Evolutionary conservation across 441 rosid genomes (phyloP), one percentile per base, ranked within the genome.

Genomic region (Euphorbia schlechtendalii): DNA sequence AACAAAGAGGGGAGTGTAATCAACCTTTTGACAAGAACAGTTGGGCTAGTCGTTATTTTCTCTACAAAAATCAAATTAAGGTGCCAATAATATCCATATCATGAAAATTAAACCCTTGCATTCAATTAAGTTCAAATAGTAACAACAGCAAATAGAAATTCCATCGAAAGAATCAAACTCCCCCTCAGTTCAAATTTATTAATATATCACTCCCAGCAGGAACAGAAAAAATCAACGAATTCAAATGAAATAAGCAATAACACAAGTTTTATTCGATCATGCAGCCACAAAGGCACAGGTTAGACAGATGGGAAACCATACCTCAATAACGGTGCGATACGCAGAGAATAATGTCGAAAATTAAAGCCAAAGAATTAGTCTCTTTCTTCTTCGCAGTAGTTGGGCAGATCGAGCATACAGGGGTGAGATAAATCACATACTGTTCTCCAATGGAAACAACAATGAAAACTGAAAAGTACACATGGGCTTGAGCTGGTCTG

Each of bases 331-430:
- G 60, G 56, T 63, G 8, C 22, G 30, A 32, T 17, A 38, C 66
- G 63, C 59, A 63, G 59, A 10, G 14, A 59, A 65, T 28, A 45
- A 5, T 20, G 22, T 15, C 30, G 10, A 43, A 40, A 62, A 55
- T 34, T 64, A 61, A 57, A 7, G 36, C 32, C 22, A 56, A 20
- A 45, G 21, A n/a, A 17, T 43, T 27, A 25, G 64, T 51, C 27
- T 46, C 30, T 57, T 65, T 49, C 51, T 63, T 67, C 70, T 66
- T 48, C 22, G 65, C 66, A 38, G 46, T 30, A 75, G 71, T 65
- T 54, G 34, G 63, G 71, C 60, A 69, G 83, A 75, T 77, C 77
- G 77, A 46, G 73, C 72, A 63, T 18, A 62, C 57, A 43, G 24
- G 62, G 56, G 15, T 7, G 2, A 55, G 22, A 40, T 7, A 63